Conservation (phyloP, 2,329 filamentous ascomycete genomes). For the Ophiosphaerella narmari region DNA sequence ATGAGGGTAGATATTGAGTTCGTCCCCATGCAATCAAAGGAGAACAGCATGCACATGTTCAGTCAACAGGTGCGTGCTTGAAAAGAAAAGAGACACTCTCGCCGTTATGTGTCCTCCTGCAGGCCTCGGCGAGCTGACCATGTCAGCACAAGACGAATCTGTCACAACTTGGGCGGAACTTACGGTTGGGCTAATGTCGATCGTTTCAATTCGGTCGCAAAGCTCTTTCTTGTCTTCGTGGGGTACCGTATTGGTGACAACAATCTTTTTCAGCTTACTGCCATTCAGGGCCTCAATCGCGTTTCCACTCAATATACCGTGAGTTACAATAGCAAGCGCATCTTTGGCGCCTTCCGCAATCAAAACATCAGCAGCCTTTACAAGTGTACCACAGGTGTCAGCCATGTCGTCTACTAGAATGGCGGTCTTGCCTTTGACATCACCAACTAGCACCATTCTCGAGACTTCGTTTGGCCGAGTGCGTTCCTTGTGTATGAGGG, state of each 20-base stretch:
- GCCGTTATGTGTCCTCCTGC: constrained; percentile 73
- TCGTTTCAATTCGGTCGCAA: constrained; percentile 82
- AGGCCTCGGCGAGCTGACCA: constrained; percentile 66
- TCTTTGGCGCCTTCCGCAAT: constrained; percentile 79
- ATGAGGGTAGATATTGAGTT: constrained; percentile 4
- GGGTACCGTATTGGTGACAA: constrained; percentile 89
- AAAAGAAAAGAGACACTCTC: constrained; percentile 72
- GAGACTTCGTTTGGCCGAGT: constrained; percentile 89
- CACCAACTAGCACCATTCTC: constrained; percentile 94
- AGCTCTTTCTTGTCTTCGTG: constrained; percentile 77
- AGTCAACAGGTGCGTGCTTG: constrained; percentile 64
- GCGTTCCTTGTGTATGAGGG: constrained; percentile 95
- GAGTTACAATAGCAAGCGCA: constrained; percentile 93
- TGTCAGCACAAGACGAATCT: constrained; percentile 12
- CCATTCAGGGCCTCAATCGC: constrained; percentile 85
- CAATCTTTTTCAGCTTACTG: constrained; percentile 75
- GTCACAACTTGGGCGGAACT: constrained; percentile 25
- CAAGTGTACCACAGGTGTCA: constrained; percentile 87
- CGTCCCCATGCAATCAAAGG: constrained; percentile 2
- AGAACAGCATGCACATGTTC: constrained; percentile 3
- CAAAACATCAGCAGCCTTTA: constrained; percentile 87
- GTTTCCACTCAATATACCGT: constrained; percentile 86
- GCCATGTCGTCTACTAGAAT: constrained; percentile 99
- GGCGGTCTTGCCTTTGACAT: constrained; percentile 86
- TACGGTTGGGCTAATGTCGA: constrained; percentile 84